Conservation (phyloP, 192 early-diverging fungal species). For the Globomyces pollinis-pini region DNA sequence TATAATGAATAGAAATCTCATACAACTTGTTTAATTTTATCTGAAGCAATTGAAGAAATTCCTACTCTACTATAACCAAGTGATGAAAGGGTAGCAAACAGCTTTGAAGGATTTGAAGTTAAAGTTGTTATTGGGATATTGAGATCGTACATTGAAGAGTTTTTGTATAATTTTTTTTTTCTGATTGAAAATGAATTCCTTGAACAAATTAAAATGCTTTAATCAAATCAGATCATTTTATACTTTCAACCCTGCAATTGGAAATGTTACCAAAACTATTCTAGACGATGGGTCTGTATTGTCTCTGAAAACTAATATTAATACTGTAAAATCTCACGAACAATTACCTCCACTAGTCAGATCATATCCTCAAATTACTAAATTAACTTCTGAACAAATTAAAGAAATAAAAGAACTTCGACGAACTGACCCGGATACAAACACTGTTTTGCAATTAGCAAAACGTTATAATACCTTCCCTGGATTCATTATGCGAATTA, state of each 20-base stretch:
- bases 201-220: too few species aligned
- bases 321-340: background rate
- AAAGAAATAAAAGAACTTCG: constrained; percentile 18
- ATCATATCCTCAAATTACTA: constrained; percentile 6
- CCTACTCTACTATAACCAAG: too few species aligned
- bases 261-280: background rate
- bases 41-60: too few species aligned
- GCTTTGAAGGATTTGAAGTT: too few species aligned
- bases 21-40: too few species aligned
- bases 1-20: too few species aligned
- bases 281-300: constrained; percentile 1
- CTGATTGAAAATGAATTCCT: too few species aligned
- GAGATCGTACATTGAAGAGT: too few species aligned
- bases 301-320: background rate
- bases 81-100: too few species aligned
- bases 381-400: constrained; percentile 19
- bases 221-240: background rate
- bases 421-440: constrained; percentile 20
- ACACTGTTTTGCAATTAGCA: constrained; percentile 27
- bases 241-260: background rate
- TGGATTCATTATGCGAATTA: constrained; percentile 16
- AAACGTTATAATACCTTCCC: constrained; percentile 15
- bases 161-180: too few species aligned
- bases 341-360: constrained; percentile 25
- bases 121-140: too few species aligned